Evolutionary conservation across 208 protist genomes (phyloP), one percentile per base, ranked within the genome.

Genomic region (Lotmaria passim): DNA sequence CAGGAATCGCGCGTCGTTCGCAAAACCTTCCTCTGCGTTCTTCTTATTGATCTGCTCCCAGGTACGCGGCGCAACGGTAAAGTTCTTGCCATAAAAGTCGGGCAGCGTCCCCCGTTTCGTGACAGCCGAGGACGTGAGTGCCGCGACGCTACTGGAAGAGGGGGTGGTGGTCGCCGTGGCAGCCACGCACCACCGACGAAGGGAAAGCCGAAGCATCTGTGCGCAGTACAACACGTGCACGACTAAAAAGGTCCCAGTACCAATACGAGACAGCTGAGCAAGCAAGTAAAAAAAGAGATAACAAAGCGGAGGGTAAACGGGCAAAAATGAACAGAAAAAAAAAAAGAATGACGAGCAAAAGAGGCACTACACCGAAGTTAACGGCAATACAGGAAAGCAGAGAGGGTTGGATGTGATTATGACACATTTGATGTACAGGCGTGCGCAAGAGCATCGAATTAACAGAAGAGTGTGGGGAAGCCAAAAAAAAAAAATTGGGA

Each of bases 1-100:
- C 46, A 96, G 77, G 36, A 80, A 85, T 23, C 91, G 89, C 23
- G 73, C 71, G 57, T 91, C 82, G 61, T 94, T 94, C 21, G 68
- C 17, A 47, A 91, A 89, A 15, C 89, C 89, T 47, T 96, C 91
- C 69, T 87, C 78, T 2, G 50, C 56, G 61, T 96, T 96, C 63
- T 93, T 93, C 41, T 78, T 72, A 15, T 65, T 63, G 57, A 96
- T 93, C 3, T 86, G 84, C 23, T 85, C 59, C 89, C 91, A 96
- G 21, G 82, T 78, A 23, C 89, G 85, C 26, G 69, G 41, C 2
- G 84, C 83, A 15, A 96, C 77, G 30, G 86, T 74, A 64, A 96
- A 94, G 69, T 74, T 91, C 23, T 72, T 85, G 15, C 87, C 87
- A 71, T 96, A 96, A 26, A 87, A 83, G 44, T 75, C 64, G 1